Evolutionary conservation across 495 filamentous ascomycete genomes (phyloP), one percentile per base, ranked within the genome.

Genomic region (Neurospora sp.): DNA sequence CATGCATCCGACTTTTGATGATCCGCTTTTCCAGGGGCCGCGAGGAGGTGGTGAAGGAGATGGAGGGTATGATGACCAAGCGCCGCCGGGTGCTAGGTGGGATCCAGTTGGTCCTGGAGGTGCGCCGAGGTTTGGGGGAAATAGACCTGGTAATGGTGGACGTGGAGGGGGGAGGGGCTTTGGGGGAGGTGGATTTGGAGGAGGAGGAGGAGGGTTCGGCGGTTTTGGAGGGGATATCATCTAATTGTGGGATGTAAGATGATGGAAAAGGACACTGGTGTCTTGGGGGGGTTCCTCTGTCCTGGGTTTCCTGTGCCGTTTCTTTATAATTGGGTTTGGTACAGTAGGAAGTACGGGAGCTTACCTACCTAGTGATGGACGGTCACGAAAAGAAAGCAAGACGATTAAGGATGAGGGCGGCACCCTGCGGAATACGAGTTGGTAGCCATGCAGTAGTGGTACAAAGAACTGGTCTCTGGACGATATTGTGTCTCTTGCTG

Each of bases 1-100:
- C 3, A 98, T 98, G 96, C 92, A 98, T 81, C 96, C 96, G 0
- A 96, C 93, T 0, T 94, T 97, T 76, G 93, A 98, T 77, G 96
- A 98, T 80, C 94, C 93, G 38, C 80, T 98, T 76, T 98, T 98
- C 79, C 88, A 86, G 42, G 93, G 92, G 0, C 78, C 79, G 12
- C 84, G 83, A 20, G 85, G 85, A 40, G 82, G 82, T 37, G 84
- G 78, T 44, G 82, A 76, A 0, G 73, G 53, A 16, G 72, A 72
- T 41, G 70, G 38, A 16, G 81, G 77, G 7, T 88, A 85, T 74
- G 83, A 88, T 74, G 84, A 85, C 16, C 85, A 86, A 75, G 84
- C 84, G 39, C 89, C 90, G 22, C 89, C 87, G 10, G 87, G 87
- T 8, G 86, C 88, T 44, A 81, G 88, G 73, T 89, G 93, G 81